Evolutionary conservation across 805 yeast species (phyloP).

Genomic region (Spathaspora boniae): DNA sequence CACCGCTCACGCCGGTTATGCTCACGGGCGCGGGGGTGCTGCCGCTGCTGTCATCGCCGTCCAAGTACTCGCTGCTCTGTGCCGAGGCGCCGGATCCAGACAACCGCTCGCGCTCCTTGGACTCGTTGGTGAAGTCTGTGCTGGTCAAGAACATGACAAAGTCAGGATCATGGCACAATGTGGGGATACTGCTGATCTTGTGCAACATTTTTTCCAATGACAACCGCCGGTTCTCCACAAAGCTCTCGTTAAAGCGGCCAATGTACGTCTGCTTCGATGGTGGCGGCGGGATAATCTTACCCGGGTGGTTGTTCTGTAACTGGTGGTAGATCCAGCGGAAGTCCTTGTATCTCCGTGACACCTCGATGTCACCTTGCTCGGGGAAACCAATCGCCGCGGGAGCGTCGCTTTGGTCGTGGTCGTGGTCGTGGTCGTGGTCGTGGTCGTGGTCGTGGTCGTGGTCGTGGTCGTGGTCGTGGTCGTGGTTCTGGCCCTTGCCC

Average conservation of each 20-base stretch:
- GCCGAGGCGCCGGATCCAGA: conserved; percentile 51
- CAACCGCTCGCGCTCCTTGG: conserved; percentile 64
- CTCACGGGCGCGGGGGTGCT: background rate
- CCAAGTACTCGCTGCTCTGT: conserved; percentile 31
- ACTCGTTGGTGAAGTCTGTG: conserved; percentile 62
- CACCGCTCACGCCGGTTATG: conserved; percentile 8
- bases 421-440: no score
- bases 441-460: no score
- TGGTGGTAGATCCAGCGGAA: conserved; percentile 94
- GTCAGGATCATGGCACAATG: conserved; percentile 68
- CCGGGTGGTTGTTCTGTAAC: conserved; percentile 82
- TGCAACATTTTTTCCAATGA: conserved; percentile 83
- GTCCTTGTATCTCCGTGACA: conserved; percentile 84
- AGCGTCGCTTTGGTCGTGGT: no score
- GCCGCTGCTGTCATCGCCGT: conserved; percentile 14
- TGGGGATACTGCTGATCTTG: conserved; percentile 57
- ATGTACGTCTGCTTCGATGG: conserved; percentile 94
- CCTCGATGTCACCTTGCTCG: conserved; percentile 40
- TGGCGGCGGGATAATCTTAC: conserved; percentile 82
- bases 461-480: no score
- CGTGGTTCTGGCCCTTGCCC: no score
- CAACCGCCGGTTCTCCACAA: conserved; percentile 79
- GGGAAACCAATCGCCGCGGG: no score
- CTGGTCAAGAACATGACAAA: conserved; percentile 75
- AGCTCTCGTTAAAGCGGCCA: conserved; percentile 87